phyloP scores from a whole-genome alignment of 352 stramenopile genomes.

The Thalassiosira delicatula region DNA sequence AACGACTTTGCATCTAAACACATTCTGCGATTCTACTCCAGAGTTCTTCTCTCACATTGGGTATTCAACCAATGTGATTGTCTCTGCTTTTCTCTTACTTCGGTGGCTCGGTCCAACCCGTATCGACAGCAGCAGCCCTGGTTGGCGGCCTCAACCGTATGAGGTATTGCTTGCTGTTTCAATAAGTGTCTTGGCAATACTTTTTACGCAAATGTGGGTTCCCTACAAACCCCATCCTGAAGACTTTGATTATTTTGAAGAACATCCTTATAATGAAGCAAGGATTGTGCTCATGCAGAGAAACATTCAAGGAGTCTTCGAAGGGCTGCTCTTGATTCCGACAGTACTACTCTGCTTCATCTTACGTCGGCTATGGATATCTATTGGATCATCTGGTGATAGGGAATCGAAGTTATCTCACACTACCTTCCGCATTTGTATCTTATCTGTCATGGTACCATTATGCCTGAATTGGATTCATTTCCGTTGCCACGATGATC shows the following conservation, averaged over 20 bases:
- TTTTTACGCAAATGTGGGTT: conserved; percentile 17
- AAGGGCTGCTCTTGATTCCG: conserved; percentile 13
- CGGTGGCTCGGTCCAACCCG: background rate
- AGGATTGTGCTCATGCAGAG: conserved; percentile 15
- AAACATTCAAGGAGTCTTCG: conserved; percentile 5
- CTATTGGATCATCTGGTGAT: background rate
- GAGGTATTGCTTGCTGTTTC: background rate
- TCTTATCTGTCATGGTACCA: conserved; percentile 2
- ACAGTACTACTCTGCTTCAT: background rate
- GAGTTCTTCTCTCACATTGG: conserved; percentile 10
- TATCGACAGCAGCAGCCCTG: background rate
- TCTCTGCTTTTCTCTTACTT: background rate
- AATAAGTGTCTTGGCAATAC: background rate
- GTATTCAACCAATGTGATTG: conserved; percentile 6
- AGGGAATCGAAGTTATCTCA: conserved; percentile 4
- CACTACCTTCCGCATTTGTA: conserved; percentile 1
- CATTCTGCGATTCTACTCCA: no score
- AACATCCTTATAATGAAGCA: background rate
- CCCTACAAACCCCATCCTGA: background rate
- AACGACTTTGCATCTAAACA: no score
- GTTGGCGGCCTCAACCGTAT: background rate
- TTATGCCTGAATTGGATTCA: conserved; percentile 6
- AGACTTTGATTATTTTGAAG: conserved; percentile 13
- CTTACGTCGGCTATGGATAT: background rate
- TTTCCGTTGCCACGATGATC: conserved; percentile 10